Percentiles rank a stretch among this genome's conserved stretches.
Conservation (phyloP, 306 rosid species). For the Gillenia trifoliata region DNA sequence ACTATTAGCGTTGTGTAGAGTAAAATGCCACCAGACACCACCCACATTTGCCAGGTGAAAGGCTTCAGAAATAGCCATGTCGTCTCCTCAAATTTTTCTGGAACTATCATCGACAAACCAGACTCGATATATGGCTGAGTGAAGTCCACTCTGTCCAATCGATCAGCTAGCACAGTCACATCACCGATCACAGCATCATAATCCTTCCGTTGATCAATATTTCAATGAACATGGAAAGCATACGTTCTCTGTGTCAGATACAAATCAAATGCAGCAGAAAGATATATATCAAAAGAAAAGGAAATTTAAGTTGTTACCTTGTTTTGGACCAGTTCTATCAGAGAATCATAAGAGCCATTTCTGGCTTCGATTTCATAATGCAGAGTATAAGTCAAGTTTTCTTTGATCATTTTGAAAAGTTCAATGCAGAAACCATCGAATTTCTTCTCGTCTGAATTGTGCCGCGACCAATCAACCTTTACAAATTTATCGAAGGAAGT, state of each 20-base stretch:
- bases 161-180: constrained; percentile 38
- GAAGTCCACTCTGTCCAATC: constrained; percentile 48
- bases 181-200: constrained; percentile 55
- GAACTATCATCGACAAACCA: constrained; percentile 59
- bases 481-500: constrained; percentile 51
- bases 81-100: constrained; percentile 25
- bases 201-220: constrained; percentile 17
- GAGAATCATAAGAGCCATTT: constrained; percentile 21
- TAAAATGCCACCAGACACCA: constrained; percentile 29
- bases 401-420: constrained; percentile 21
- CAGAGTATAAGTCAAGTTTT: constrained; percentile 33
- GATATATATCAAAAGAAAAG: not conserved
- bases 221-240: constrained; percentile 16
- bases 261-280: not conserved
- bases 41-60: constrained; percentile 61
- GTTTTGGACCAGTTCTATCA: constrained; percentile 36
- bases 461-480: constrained; percentile 24
- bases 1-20: constrained; percentile 46
- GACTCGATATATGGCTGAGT: constrained; percentile 59
- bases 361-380: constrained; percentile 24
- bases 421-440: constrained; percentile 54
- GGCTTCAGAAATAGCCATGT: constrained; percentile 59
- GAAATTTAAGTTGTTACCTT: constrained; percentile 31
- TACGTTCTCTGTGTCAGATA: not conserved
- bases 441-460: not conserved